Evolutionary conservation across 352 stramenopile genomes (phyloP), one percentile per base, ranked within the genome.

Genomic region (Pythium grandisporangium): DNA sequence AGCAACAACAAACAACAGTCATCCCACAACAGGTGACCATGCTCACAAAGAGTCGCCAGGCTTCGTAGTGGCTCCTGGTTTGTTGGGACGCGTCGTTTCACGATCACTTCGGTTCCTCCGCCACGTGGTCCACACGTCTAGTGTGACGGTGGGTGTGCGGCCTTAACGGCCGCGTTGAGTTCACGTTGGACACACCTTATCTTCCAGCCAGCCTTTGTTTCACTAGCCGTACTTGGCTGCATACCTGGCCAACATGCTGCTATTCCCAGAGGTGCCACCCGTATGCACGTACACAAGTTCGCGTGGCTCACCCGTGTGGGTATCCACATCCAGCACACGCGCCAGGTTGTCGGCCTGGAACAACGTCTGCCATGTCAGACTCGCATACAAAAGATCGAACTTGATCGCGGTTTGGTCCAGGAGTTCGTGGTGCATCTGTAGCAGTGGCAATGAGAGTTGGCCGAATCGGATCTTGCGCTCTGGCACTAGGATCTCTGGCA

Each of bases 241-340:
- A 37, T 91, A 93, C 24, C 80, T 60, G 7, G 57, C 66, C 16
- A 90, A 47, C 73, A 91, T 90, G 11, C 66, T 78, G 22, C 54
- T 41, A 45, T 93, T 93, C 6, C 80, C 80, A 0, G 68, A 82
- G 0, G 79, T 65, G 8, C 80, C 80, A 26, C 80, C 80, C 0
- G 75, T 88, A 58, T 93, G 80, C 10, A 93, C 48, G 48, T 93
- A 93, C 19, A 93, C 38, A 14, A 93, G 37, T 43, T 89, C 61
- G 5, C 73, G 55, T 44, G 27, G 12, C 17, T 21, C 14, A 7
- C 14, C 27, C 12, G 24, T 25, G 5, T 11, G 8, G 20, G 14
- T 19, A 26, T 24, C 25, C 25, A 24, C 22, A 27, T 37, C 37
- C 12, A 70, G 24, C 12, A 81, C 55, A 8, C 64, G 38, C 10